Percentiles rank a stretch among this genome's conserved stretches.
Evolutionary conservation across 805 yeast species (phyloP).

Genomic region (Lipomyces orientalis): DNA sequence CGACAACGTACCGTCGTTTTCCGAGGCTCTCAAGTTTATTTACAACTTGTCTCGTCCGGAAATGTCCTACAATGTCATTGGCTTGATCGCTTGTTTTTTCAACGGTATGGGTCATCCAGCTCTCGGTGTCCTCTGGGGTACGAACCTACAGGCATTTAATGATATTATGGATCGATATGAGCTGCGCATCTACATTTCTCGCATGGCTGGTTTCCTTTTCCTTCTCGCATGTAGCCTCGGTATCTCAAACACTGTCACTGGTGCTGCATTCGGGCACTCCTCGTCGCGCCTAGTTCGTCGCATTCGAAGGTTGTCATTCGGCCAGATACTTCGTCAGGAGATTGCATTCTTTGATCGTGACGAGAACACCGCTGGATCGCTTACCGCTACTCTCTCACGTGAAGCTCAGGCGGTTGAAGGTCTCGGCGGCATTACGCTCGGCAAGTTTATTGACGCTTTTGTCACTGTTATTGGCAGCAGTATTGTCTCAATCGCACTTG

Average conservation of each 20-base stretch:
- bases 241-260: conserved; percentile 28
- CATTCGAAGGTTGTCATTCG: conserved; percentile 39
- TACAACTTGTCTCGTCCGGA: conserved; percentile 33
- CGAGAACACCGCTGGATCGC: conserved; percentile 41
- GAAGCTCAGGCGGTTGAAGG: conserved; percentile 44
- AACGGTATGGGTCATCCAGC: conserved; percentile 35
- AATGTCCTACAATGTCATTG: conserved; percentile 23
- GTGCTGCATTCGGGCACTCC: conserved; percentile 33
- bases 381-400: conserved; percentile 41
- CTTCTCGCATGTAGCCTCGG: conserved; percentile 33
- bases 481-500: conserved; percentile 48
- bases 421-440: conserved; percentile 43
- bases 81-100: conserved; percentile 31
- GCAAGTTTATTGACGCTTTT: conserved; percentile 44
- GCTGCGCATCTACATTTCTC: conserved; percentile 24
- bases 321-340: conserved; percentile 42
- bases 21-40: conserved; percentile 27
- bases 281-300: conserved; percentile 38
- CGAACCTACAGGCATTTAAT: conserved; percentile 22
- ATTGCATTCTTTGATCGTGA: conserved; percentile 42
- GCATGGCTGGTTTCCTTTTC: conserved; percentile 35
- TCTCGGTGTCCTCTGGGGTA: conserved; percentile 34
- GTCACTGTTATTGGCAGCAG: conserved; percentile 49
- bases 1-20: conserved; percentile 16
- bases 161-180: conserved; percentile 16